Percentiles rank a stretch among this genome's conserved stretches.
Evolutionary conservation across 495 filamentous ascomycete species (phyloP).

Genomic region (Podospora anserina): DNA sequence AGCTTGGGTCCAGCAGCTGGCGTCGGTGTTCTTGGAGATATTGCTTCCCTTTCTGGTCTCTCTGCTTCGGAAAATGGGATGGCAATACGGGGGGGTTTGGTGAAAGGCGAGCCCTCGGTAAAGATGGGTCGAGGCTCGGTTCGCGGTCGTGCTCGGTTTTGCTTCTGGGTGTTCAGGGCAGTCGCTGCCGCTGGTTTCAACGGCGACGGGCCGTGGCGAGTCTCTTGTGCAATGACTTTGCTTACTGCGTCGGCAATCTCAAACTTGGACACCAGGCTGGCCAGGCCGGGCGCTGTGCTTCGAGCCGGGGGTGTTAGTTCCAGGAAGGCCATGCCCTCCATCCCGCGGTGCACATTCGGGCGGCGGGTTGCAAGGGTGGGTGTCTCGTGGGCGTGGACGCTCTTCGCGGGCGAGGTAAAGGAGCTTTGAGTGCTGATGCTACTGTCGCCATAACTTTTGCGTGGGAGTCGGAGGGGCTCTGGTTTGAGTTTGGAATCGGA

Average conservation of each 20-base stretch:
- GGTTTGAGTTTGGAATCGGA: slow-evolving; percentile 29
- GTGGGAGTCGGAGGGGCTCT: slow-evolving; percentile 32
- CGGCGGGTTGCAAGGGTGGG: slow-evolving; percentile 2
- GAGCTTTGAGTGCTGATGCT: slow-evolving; percentile 1
- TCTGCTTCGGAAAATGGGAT: neutral
- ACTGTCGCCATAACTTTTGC: slow-evolving; percentile 17
- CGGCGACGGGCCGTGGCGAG: slow-evolving; percentile 10
- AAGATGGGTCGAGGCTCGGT: slow-evolving; percentile 6
- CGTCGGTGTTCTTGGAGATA: slow-evolving; percentile 14
- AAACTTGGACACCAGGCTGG: slow-evolving; percentile 40
- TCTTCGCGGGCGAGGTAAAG: slow-evolving; percentile 4
- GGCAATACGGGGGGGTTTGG: slow-evolving; percentile 9
- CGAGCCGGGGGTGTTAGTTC: slow-evolving; percentile 9
- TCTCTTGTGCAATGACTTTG: slow-evolving; percentile 18
- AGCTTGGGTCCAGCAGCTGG: neutral
- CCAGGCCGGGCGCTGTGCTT: slow-evolving; percentile 23
- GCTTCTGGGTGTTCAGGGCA: neutral
- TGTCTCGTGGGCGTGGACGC: slow-evolving; percentile 3
- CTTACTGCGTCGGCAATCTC: slow-evolving; percentile 40
- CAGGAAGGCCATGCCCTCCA: slow-evolving; percentile 6
- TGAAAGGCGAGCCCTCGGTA: slow-evolving; percentile 2
- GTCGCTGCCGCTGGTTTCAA: neutral
- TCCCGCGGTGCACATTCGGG: slow-evolving; percentile 15
- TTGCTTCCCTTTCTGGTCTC: slow-evolving; percentile 7
- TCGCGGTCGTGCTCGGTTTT: slow-evolving; percentile 1